phyloP scores from a whole-genome alignment of 257 asterid genomes.

The Gentiana macrophylla region DNA sequence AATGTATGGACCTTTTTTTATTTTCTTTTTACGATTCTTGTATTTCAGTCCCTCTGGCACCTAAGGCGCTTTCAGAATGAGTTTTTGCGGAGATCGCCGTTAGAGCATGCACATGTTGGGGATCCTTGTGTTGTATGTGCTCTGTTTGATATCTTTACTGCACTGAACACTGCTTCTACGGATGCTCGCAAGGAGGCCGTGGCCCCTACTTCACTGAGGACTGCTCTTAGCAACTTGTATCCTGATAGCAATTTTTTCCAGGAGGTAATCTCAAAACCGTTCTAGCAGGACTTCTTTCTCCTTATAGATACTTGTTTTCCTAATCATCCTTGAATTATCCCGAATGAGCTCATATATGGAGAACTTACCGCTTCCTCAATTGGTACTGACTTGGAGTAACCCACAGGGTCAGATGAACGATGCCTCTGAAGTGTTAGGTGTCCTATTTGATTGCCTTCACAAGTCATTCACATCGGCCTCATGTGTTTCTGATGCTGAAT shows the following conservation, averaged over 20 bases:
- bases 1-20: constrained; percentile 4
- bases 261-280: constrained; percentile 43
- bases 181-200: constrained; percentile 58
- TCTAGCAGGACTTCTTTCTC: constrained; percentile 4
- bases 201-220: constrained; percentile 82
- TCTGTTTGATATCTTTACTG: constrained; percentile 65
- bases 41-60: constrained; percentile 85
- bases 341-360: not conserved
- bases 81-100: constrained; percentile 54
- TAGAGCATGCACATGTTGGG: constrained; percentile 80
- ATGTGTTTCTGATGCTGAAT: constrained; percentile 38
- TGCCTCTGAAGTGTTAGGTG: constrained; percentile 93
- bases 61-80: constrained; percentile 71
- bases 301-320: not conserved
- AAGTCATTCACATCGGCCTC: constrained; percentile 50
- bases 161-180: constrained; percentile 44
- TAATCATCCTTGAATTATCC: not conserved
- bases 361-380: constrained; percentile 5
- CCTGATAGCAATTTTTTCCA: constrained; percentile 89
- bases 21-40: constrained; percentile 6
- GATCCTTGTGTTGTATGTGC: constrained; percentile 94
- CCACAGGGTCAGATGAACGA: constrained; percentile 98
- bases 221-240: constrained; percentile 83
- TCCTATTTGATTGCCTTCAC: constrained; percentile 84
- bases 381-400: constrained; percentile 10